These are phyloP conservation scores for Vigna reflexopilosa DNA, from an alignment of 306 rosid species.

Conservation along the genomic window DNA sequence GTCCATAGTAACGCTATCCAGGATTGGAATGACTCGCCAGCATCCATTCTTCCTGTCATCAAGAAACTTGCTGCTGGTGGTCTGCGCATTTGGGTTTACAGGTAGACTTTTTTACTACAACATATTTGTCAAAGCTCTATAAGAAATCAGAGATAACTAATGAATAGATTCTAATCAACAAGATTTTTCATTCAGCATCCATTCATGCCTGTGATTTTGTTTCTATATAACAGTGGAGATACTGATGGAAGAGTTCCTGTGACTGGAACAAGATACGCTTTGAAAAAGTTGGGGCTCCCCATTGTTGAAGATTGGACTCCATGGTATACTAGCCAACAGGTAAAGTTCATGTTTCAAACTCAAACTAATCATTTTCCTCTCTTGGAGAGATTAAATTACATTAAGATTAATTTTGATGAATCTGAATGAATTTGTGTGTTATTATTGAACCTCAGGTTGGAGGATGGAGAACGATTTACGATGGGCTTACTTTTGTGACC, in stretches of 20 bases:
- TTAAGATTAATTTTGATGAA: no score
- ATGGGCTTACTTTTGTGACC: slow-evolving; percentile 58
- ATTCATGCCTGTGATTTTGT: background rate
- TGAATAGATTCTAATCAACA: background rate
- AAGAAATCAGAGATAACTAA: background rate
- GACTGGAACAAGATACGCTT: slow-evolving; percentile 57
- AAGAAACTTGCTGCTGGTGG: slow-evolving; percentile 74
- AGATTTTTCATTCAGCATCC: no score
- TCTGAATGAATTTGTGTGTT: no score
- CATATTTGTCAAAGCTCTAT: background rate
- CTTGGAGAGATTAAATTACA: no score
- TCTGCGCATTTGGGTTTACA: slow-evolving; percentile 80
- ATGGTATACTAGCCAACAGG: slow-evolving; percentile 58
- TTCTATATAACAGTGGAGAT: slow-evolving; percentile 52
- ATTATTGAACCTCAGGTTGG: slow-evolving; percentile 42
- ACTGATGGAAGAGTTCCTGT: slow-evolving; percentile 62
- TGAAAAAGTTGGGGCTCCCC: slow-evolving; percentile 52
- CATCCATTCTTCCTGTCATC: slow-evolving; percentile 70
- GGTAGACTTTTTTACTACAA: slow-evolving; percentile 42
- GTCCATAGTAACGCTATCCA: slow-evolving; percentile 51
- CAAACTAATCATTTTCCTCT: no score
- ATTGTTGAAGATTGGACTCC: slow-evolving; percentile 63
- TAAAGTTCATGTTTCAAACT: background rate
- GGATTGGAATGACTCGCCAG: slow-evolving; percentile 69
- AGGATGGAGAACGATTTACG: slow-evolving; percentile 49